These are phyloP conservation scores for Talaromyces pinophilus DNA, from an alignment of 2,329 filamentous ascomycete species.

Conservation along the genomic window DNA sequence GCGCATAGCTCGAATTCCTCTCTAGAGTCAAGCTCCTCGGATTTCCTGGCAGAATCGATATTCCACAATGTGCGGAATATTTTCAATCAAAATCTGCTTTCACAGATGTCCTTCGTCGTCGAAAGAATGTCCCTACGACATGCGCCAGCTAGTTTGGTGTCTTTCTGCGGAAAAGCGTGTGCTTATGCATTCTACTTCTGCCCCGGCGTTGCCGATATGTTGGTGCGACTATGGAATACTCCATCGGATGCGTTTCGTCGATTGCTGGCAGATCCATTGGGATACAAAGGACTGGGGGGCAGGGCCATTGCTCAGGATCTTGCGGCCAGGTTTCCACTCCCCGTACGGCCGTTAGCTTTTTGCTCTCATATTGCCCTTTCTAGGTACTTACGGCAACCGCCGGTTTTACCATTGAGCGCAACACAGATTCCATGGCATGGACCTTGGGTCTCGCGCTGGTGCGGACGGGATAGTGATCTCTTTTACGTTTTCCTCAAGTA, in stretches of 20 bases:
- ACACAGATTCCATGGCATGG: constrained; percentile 80
- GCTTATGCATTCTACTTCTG: constrained; percentile 94
- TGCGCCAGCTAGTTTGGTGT: constrained; percentile 69
- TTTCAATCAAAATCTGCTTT: constrained; percentile 77
- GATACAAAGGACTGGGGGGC: constrained; percentile 55
- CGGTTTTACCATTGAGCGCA: constrained; percentile 67
- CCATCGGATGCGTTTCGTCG: constrained; percentile 69
- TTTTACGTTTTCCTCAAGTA: constrained; percentile 92
- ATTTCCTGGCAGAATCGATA: constrained; percentile 73
- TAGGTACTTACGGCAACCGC: constrained; percentile 63
- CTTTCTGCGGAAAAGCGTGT: constrained; percentile 85
- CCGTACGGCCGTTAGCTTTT: constrained; percentile 63
- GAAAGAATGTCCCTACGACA: constrained; percentile 83
- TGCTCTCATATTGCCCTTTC: constrained; percentile 62
- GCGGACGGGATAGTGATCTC: constrained; percentile 80
- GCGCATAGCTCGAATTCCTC: constrained; percentile 59
- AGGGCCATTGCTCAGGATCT: constrained; percentile 64
- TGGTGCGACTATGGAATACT: constrained; percentile 78
- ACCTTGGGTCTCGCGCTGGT: constrained; percentile 82
- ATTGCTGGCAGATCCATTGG: constrained; percentile 67
- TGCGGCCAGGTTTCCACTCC: constrained; percentile 68
- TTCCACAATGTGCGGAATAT: constrained; percentile 87
- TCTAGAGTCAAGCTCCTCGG: constrained; percentile 60
- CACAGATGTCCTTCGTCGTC: constrained; percentile 83
- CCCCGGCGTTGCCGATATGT: constrained; percentile 78